phyloP scores from a whole-genome alignment of 2,329 filamentous ascomycete genomes.

The Cordyceps cateniannulata region DNA sequence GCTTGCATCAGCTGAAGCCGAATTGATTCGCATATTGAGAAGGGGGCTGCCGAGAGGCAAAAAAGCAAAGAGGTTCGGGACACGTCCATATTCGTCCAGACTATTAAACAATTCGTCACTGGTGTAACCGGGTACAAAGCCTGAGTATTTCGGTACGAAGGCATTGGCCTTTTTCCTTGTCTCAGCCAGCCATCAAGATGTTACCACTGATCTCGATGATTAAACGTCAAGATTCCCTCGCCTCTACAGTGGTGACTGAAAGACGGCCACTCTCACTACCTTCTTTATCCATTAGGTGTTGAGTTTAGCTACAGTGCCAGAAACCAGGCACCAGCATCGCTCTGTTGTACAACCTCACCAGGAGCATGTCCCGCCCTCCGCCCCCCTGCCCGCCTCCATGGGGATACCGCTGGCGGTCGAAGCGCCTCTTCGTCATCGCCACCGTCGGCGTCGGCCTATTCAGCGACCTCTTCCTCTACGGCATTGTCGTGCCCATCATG shows the following conservation, averaged over 20 bases:
- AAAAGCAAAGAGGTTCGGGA: background rate
- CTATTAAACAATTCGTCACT: background rate
- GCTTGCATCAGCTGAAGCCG: background rate
- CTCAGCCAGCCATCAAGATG: background rate
- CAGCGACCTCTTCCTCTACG: constrained; percentile 13
- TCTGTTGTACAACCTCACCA: background rate
- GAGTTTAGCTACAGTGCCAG: too few species aligned
- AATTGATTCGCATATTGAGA: background rate
- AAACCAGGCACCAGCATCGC: background rate
- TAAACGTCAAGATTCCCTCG: background rate
- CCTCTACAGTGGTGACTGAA: too few species aligned
- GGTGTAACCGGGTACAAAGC: background rate
- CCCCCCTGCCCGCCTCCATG: background rate
- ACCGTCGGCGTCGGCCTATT: constrained; percentile 12
- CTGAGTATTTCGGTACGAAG: background rate
- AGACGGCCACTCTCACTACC: too few species aligned
- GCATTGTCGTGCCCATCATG: constrained; percentile 13
- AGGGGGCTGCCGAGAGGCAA: background rate
- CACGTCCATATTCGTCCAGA: background rate
- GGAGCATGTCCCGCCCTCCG: background rate
- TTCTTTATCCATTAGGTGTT: background rate
- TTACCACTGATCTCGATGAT: background rate
- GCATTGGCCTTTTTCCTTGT: background rate
- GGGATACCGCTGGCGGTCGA: constrained; percentile 1
- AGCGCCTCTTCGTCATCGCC: background rate